Evolutionary conservation across 495 filamentous ascomycete species (phyloP), one percentile per base, ranked within the genome.

Genomic region (Penicillium nucicola): DNA sequence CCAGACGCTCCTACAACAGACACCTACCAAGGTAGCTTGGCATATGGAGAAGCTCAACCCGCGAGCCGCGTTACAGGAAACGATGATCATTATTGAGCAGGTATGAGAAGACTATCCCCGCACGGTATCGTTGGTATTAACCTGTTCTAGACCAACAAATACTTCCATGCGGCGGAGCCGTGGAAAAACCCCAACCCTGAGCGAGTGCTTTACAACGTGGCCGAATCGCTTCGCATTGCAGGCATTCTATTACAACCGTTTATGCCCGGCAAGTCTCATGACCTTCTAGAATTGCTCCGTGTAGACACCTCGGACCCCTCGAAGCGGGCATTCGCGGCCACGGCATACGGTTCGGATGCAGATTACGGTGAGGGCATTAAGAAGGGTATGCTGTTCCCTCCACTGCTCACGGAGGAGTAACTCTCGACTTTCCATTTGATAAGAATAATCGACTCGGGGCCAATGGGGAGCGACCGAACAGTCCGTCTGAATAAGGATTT

Each of bases 211-310:
- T 96, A 81, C 63, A 75, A 87, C 30, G 74, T 77, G 43, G 82
- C 83, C 2, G 93, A 98, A 64, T 80, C 84, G n/a, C 63, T 97
- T 35, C 85, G 93, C 17, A 80, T 97, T 30, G 68, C 72, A 3
- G 90, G 85, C 8, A 96, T 97, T 47, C 71, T 97, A 31, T 71
- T 98, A 23, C 92, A 96, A 66, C 91, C 93, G 3, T 91, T 87
- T 61, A 91, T 97, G 78, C 93, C 93, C 3, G 75, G 67, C n/a
- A 96, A 92, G 66, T 77, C 88, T 38, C 64, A 69, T 30, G 75
- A 84, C 56, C 60, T 97, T 38, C 77, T 97, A 10, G 88, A 96
- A 61, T 77, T 80, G 57, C 71, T 98, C 4, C 84, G 87, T 9
- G 90, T 97, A 14, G 69, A 73, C n/a, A 59, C 62, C 12, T 50